Evolutionary conservation across 2,329 filamentous ascomycete genomes (phyloP), one percentile per base, ranked within the genome.

Genomic region (Aspergillus puulaauensis): DNA sequence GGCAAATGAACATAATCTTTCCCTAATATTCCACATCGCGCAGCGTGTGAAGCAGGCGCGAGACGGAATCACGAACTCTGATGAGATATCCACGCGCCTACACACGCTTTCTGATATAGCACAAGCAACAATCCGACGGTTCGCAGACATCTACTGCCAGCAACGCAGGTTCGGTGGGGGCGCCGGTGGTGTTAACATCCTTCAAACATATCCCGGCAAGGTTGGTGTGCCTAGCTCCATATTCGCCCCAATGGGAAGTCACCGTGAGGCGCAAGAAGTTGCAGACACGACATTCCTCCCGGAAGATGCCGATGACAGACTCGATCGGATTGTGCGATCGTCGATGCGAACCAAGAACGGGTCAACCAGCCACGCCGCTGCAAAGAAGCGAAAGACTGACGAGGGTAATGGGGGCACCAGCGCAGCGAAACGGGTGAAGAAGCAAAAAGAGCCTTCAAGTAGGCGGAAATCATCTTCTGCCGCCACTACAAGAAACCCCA

Each of bases 31-130:
- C 79, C 91, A 95, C 73, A 90, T 97, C 61, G 92, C 92, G 12
- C 93, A 98, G 75, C 87, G 92, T 9, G 88, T 96, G 54, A 99
- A 99, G 80, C 90, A 93, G 73, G 90, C 93, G 9, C 83, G 86
- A 43, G 95, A 99, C 72, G 90, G 85, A 12, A 86, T 98, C 59
- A 82, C 84, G 23, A 83, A 74, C 46, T 72, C 86, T 0, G 73
- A 77, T 27, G 67, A 72, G 21, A 73, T 78, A 9, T 76, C 71
- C n/a, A 71, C 70, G 27, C 72, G 76, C 61, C 81, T 99, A 1
- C 96, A 97, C 71, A 86, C 93, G 6, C 77, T 99, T 39, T 93
- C 91, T 52, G 95, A 99, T 73, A 83, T 99, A 9, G 86, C 93
- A 0, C 90, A 95, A 73, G 84, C 87, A 3, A 83, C 93, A 12